Conservation (phyloP, 352 stramenopile species). For the Phytopythium helicoides region DNA sequence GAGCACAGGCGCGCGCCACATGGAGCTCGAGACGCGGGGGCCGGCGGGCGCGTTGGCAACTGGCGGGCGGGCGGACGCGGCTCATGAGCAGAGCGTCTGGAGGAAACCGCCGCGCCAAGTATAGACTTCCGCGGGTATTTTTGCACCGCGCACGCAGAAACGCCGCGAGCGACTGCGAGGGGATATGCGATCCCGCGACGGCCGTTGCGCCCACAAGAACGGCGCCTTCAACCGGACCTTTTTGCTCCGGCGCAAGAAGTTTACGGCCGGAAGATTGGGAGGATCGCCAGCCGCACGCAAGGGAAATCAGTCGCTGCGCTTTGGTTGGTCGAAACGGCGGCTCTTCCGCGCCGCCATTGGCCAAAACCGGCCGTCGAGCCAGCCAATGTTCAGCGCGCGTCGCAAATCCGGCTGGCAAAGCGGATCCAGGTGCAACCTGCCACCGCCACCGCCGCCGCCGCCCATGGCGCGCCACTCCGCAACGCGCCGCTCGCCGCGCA, state of each 20-base stretch:
- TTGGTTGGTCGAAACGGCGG: too few relatives aligned
- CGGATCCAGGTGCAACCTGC: too few relatives aligned
- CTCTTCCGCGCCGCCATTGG: background rate
- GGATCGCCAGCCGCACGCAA: background rate
- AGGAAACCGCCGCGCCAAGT: too few relatives aligned
- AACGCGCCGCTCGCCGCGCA: background rate
- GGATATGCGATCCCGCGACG: background rate
- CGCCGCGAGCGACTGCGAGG: too few relatives aligned
- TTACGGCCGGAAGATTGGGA: background rate
- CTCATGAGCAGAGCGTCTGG: too few relatives aligned
- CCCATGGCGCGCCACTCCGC: too few relatives aligned
- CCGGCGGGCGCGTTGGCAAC: background rate
- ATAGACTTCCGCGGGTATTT: background rate
- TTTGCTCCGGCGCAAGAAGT: conserved; percentile 1
- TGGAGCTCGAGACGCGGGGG: background rate
- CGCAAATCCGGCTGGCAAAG: conserved; percentile 4
- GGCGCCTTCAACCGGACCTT: background rate
- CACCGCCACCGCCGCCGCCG: too few relatives aligned
- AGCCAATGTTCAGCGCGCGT: conserved; percentile 2
- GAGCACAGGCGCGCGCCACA: conserved; percentile 3
- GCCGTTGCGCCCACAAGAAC: conserved; percentile 5
- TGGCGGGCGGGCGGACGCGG: background rate
- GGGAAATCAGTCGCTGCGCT: background rate
- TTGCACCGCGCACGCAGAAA: background rate
- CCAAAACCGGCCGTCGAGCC: background rate